Percentiles rank a stretch among this genome's conserved stretches.
These are phyloP conservation scores for Linnemannia schmuckeri DNA, from an alignment of 192 early-diverging fungal species.

Conservation along the genomic window DNA sequence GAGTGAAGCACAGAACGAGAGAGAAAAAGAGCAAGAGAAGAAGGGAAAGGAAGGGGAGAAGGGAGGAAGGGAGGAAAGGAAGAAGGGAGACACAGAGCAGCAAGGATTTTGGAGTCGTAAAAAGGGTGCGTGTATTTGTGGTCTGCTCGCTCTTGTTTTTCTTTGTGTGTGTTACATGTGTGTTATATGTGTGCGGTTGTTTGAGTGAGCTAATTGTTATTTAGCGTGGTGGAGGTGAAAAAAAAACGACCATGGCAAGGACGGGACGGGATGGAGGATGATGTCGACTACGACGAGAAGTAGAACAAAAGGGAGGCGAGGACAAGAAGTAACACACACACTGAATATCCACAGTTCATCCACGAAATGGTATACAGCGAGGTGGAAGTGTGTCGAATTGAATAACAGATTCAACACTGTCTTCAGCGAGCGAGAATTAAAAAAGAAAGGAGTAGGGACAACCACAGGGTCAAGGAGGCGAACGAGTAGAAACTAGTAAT, in stretches of 20 bases:
- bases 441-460: too few species aligned
- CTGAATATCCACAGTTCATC: neutral
- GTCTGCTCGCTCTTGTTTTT: conserved; percentile 13
- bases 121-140: neutral
- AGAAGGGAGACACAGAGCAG: neutral
- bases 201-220: neutral
- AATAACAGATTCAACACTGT: too few species aligned
- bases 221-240: neutral
- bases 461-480: too few species aligned
- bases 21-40: neutral
- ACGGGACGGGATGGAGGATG: neutral
- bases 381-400: too few species aligned
- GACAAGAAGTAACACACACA: too few species aligned
- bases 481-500: too few species aligned
- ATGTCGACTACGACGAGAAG: neutral
- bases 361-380: too few species aligned
- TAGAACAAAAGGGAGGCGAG: neutral
- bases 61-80: neutral
- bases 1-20: neutral
- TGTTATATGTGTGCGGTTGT: neutral
- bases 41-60: neutral
- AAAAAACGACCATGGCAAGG: neutral
- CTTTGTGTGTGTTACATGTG: neutral
- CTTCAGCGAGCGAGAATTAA: too few species aligned
- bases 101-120: neutral